Base-by-base conservation (phyloP, 2,329 filamentous ascomycete species). In the Aschersonia sp. region DNA sequence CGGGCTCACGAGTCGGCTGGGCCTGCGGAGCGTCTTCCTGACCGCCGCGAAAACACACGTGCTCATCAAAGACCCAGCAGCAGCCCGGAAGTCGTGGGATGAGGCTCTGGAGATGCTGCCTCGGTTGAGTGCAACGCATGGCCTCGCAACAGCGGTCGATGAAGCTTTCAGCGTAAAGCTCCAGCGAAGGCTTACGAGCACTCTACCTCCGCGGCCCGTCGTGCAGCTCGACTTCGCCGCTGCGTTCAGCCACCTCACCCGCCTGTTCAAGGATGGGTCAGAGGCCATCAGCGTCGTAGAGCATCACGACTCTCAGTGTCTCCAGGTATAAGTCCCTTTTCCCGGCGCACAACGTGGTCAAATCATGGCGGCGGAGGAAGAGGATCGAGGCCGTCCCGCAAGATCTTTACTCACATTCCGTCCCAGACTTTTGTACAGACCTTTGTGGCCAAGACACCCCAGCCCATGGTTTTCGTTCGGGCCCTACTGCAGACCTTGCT, bases 81-180 rank as follows among this genome's bases (percentile, higher is more conserved):
- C 64, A 57, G 69, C 69, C 37, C 68, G 70, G 58, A 62, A 64
- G 55, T 68, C 72, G 5, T 76, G 77, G 79, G 63, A 66, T 12
- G 63, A 71, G 48, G 73, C 74, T 51, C 62, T 69, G 45, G 59
- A 60, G 1, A 58, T 76, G 11, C 64, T 89, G 45, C 65, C 71
- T 4, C 58, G 63, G 1, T 70, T 94, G 46, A 69, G 76, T 49
- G 69, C 71, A 31, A 80, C 83, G 1, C 74, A 82, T 47, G 55
- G 64, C 1, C 63, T 90, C 3, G 84, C 79, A 0, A 79, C 72
- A 45, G 63, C 77, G 0, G 79, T 94, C 0, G 74, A 81, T 0
- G 80, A 81, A n/a, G 80, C 89, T 0, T 97, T 95, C 62, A 95
- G 87, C 56, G 78, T 79, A 30, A 94, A 95, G 59, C 74, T 97